A percentile compares a stretch with the other conserved stretches of the same genome.
phyloP scores from a whole-genome alignment of 441 rosid species.

The Syzygium malaccense region DNA sequence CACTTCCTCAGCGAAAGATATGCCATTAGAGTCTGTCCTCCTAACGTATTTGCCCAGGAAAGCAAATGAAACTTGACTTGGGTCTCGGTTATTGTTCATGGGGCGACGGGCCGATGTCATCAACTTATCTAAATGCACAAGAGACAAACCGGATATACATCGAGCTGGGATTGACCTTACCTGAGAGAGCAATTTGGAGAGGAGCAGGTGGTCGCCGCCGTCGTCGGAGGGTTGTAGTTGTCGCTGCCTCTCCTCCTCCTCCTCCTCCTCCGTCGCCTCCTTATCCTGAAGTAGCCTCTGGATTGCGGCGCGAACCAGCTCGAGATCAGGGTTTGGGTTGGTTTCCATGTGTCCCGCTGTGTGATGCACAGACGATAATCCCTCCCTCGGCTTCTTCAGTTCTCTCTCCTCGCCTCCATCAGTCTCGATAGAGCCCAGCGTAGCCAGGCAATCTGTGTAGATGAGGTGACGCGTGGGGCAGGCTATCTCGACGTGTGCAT shows the following conservation, averaged over 20 bases:
- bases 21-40: not conserved
- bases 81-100: not conserved
- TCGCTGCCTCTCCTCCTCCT: not conserved
- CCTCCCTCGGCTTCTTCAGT: not conserved
- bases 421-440: not conserved
- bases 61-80: not conserved
- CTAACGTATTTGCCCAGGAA: not conserved
- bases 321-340: conserved; percentile 10
- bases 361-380: not conserved
- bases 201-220: conserved; percentile 26
- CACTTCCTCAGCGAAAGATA: not conserved
- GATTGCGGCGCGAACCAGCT: conserved; percentile 23
- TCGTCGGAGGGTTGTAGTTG: conserved; percentile 3
- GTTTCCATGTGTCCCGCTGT: not conserved
- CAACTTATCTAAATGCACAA: not conserved
- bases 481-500: not conserved
- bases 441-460: not conserved
- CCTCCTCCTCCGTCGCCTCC: not conserved
- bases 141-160: not conserved
- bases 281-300: conserved; percentile 26
- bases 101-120: not conserved
- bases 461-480: not conserved
- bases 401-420: not conserved
- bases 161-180: conserved; percentile 1
- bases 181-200: conserved; percentile 39